Base-by-base conservation (phyloP, 768 basidiomycete genomes). In the Podaxis sp. region DNA sequence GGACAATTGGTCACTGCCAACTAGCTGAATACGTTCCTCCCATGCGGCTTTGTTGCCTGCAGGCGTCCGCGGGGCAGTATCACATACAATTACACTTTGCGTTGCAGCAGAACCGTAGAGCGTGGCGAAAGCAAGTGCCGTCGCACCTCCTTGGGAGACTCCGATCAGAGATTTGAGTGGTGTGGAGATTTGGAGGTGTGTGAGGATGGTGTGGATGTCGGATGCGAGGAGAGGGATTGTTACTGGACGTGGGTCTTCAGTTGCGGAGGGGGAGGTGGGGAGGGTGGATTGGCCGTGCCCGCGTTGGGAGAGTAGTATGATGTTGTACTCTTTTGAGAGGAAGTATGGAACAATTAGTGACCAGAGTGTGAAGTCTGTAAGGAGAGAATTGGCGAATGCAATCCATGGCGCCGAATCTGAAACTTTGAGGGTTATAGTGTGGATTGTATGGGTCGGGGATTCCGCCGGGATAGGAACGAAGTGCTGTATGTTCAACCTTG, bases 61-160 rank as follows among this genome's bases (percentile, higher is more conserved):
- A 1, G 82, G 73, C 0, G 83, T 83, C 24, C 72, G 70, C 3
- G 80, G 71, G 0, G 75, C 71, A 0, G 83, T 84, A 63, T 82
- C 82, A 64, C 82, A 84, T 0, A 76, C 79, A n/a, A 84, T 73
- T 55, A 84, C 67, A 59, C 75, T 76, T 38, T 72, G 71, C 2
- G 80, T 73, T 66, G 19, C 69, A 59, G 4, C 73, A 17, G 43
- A 46, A 4, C 43, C 72, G 55, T 75, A 77, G 40, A 76, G 71
- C 0, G 76, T 73, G 5, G 75, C 75, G 61, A 82, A 82, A 1
- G 78, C 79, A n/a, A 85, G 76, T 0, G 79, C 77, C 3, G 78
- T 75, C 6, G 82, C 81, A 0, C 83, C 84, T 0, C 84, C 84
- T 63, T 84, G 82, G 0, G 82, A 83, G 5, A 83, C 84, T 15